Conservation (phyloP, 306 rosid genomes). For the Comarum palustre region DNA sequence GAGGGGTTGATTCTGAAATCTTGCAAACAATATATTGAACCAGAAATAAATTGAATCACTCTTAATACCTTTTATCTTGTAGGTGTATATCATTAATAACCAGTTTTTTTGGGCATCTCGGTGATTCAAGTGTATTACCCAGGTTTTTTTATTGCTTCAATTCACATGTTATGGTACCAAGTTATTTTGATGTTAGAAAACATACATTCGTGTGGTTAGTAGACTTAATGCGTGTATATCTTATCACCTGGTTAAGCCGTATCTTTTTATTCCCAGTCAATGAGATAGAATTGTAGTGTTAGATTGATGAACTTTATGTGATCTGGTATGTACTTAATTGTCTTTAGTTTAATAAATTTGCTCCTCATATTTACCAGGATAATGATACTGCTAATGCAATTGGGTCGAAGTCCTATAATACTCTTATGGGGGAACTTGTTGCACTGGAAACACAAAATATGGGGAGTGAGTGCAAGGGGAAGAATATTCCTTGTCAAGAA, state of each 20-base stretch:
- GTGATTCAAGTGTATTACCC: neutral
- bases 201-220: neutral
- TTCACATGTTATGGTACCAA: neutral
- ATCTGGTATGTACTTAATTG: slow-evolving; percentile 19
- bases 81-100: neutral
- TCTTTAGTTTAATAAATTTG: slow-evolving; percentile 30
- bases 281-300: neutral
- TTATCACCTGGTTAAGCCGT: neutral
- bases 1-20: neutral
- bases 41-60: neutral
- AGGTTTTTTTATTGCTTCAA: neutral
- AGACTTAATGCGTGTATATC: neutral
- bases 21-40: neutral
- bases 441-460: slow-evolving; percentile 71
- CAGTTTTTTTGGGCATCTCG: neutral
- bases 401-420: slow-evolving; percentile 82
- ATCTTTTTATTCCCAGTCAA: neutral
- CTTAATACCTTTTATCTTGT: neutral
- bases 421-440: slow-evolving; percentile 91
- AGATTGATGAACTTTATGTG: neutral
- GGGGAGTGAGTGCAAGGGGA: slow-evolving; percentile 39
- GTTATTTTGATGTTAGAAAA: neutral
- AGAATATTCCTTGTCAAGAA: slow-evolving; percentile 56
- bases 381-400: slow-evolving; percentile 63
- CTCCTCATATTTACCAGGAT: slow-evolving; percentile 53